These are phyloP conservation scores for Pseudonitzschia delicatissima DNA, from an alignment of 108 stramenopile genomes.

Conservation along the genomic window DNA sequence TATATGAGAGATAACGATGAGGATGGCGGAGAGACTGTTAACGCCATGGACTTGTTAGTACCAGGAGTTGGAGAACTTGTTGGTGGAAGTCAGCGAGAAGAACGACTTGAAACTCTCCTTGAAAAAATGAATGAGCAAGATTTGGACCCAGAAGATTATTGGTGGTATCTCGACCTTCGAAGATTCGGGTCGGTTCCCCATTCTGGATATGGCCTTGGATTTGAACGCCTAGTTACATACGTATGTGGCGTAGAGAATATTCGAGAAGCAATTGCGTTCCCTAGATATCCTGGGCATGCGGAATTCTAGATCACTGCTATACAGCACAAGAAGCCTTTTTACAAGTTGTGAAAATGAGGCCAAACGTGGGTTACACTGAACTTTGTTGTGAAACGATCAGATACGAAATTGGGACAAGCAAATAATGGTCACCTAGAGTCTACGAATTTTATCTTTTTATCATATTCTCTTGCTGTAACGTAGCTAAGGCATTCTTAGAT, in stretches of 20 bases:
- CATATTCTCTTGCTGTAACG: too few species aligned
- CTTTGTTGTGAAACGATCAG: too few species aligned
- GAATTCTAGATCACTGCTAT: too few species aligned
- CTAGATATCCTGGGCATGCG: conserved; percentile 95
- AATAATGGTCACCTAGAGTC: too few species aligned
- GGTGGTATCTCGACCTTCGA: conserved; percentile 96
- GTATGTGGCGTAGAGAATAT: conserved; percentile 98
- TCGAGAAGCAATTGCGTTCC: conserved; percentile 97
- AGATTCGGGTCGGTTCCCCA: conserved; percentile 97
- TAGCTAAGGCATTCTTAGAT: too few species aligned
- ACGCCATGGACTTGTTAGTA: conserved; percentile 98
- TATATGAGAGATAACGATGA: conserved; percentile 99
- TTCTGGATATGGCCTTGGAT: conserved; percentile 98
- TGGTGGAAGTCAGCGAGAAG: conserved; percentile 97
- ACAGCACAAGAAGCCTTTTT: too few species aligned
- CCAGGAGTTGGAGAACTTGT: conserved; percentile 98
- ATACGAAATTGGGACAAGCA: too few species aligned
- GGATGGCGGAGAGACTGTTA: conserved; percentile 95
- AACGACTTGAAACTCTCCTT: conserved; percentile 85
- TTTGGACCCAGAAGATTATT: conserved; percentile 91
- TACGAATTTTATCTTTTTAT: too few species aligned
- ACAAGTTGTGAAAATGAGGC: too few species aligned
- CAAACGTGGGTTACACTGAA: too few species aligned
- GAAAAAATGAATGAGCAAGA: conserved; percentile 88
- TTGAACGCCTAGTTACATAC: conserved; percentile 98